phyloP scores from a whole-genome alignment of 768 basidiomycete species.

The Tulasnella sp. region DNA sequence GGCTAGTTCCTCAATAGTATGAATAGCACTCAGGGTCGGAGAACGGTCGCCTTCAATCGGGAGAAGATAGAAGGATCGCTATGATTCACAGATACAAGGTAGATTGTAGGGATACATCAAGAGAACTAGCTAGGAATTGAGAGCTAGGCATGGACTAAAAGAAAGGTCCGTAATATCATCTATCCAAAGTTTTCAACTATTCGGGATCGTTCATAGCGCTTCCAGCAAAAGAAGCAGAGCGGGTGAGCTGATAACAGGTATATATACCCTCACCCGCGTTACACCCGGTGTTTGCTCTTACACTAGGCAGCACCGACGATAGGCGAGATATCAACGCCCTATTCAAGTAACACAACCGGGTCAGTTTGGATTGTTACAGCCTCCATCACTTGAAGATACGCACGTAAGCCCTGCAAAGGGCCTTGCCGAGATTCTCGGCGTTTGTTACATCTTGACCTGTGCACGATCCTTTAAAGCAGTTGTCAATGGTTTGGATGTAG shows the following conservation, averaged over 20 bases:
- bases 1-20: too few species aligned
- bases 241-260: background rate
- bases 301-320: background rate
- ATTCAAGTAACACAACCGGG: background rate
- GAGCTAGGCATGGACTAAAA: too few species aligned
- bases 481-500: background rate
- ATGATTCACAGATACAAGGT: too few species aligned
- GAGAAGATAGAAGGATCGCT: too few species aligned
- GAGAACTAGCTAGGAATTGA: too few species aligned
- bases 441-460: background rate
- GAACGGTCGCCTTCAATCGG: too few species aligned
- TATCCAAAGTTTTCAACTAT: background rate
- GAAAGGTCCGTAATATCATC: too few species aligned
- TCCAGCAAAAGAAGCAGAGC: background rate
- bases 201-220: background rate
- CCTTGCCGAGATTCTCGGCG: background rate
- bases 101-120: too few species aligned
- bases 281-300: background rate
- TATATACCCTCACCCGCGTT: background rate
- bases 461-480: background rate
- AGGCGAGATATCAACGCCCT: background rate
- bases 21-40: too few species aligned
- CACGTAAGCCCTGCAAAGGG: slow-evolving; percentile 13
- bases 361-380: background rate
- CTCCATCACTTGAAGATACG: background rate